Evolutionary conservation across 768 basidiomycete genomes (phyloP).

Genomic region (Leucocoprinus leucothites): DNA sequence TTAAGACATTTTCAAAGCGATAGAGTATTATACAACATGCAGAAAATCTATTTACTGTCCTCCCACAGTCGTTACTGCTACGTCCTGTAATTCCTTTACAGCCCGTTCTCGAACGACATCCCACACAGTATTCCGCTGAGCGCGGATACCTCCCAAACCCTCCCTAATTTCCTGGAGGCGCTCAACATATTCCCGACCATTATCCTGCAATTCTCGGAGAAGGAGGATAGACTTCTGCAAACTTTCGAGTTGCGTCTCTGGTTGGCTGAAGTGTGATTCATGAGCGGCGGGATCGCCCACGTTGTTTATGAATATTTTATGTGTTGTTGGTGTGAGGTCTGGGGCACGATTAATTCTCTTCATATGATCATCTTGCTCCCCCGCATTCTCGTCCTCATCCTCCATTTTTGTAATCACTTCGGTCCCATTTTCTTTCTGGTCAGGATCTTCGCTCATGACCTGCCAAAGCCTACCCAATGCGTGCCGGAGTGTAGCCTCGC

Average conservation of each 20-base stretch:
- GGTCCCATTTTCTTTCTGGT: constrained; percentile 30
- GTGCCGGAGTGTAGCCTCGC: constrained; percentile 67
- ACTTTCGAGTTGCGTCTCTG: constrained; percentile 64
- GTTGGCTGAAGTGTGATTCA: constrained; percentile 63
- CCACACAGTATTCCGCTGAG: constrained; percentile 75
- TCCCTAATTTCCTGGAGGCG: constrained; percentile 82
- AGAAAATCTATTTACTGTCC: constrained; percentile 14
- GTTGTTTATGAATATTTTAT: constrained; percentile 65
- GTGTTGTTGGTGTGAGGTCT: constrained; percentile 59
- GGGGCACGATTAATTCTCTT: constrained; percentile 55
- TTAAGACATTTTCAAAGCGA: background rate
- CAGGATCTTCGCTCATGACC: constrained; percentile 70
- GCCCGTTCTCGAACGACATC: constrained; percentile 71
- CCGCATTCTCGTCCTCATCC: constrained; percentile 57
- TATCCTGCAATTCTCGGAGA: constrained; percentile 80
- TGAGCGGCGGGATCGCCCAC: constrained; percentile 38
- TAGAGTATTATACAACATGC: background rate
- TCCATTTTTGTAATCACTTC: constrained; percentile 65
- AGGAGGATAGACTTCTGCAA: constrained; percentile 74
- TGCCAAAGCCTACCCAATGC: constrained; percentile 83
- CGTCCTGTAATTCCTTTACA: constrained; percentile 70
- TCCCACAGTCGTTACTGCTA: constrained; percentile 39
- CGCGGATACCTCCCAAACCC: constrained; percentile 68
- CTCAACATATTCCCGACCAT: constrained; percentile 84
- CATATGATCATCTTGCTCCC: constrained; percentile 37